phyloP scores from a whole-genome alignment of 1,284 basidiomycete genomes.

The Rhodotorula sp. region DNA sequence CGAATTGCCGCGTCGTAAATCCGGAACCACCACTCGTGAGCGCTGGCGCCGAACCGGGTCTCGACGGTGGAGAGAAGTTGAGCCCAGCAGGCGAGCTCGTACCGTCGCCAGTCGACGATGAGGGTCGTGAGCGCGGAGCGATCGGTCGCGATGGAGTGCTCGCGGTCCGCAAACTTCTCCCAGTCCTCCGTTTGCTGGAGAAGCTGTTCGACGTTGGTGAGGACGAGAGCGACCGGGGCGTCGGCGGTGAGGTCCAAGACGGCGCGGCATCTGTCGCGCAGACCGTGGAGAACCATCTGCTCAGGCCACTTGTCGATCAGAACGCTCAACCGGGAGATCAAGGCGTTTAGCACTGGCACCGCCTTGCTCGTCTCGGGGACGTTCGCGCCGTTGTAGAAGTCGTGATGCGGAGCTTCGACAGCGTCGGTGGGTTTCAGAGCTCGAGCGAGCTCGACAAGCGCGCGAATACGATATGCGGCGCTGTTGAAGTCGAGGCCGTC shows the following conservation, averaged over 20 bases:
- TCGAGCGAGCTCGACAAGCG: constrained; percentile 34
- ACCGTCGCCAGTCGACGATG: constrained; percentile 84
- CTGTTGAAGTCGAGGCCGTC: constrained; percentile 32
- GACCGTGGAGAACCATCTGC: constrained; percentile 87
- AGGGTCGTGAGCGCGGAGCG: constrained; percentile 67
- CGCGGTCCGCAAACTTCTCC: constrained; percentile 88
- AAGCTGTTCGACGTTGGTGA: constrained; percentile 82
- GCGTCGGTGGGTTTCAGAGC: constrained; percentile 13
- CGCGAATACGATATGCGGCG: constrained; percentile 29
- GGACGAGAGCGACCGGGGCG: constrained; percentile 76
- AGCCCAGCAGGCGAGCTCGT: constrained; percentile 87
- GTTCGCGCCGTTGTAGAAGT: constrained; percentile 79
- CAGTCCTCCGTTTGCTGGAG: constrained; percentile 89
- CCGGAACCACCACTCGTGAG: constrained; percentile 87
- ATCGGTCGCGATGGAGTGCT: constrained; percentile 71
- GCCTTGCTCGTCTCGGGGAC: constrained; percentile 66
- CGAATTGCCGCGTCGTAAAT: constrained; percentile 78
- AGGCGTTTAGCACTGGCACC: constrained; percentile 56
- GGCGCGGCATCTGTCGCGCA: constrained; percentile 70
- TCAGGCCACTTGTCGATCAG: constrained; percentile 88
- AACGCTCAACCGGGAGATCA: constrained; percentile 58
- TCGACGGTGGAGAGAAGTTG: constrained; percentile 72
- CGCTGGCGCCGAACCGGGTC: constrained; percentile 60
- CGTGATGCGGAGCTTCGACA: constrained; percentile 51
- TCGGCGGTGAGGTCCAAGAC: constrained; percentile 65